Percentiles rank a stretch among this genome's conserved stretches.
Evolutionary conservation across 441 rosid species (phyloP).

Genomic region (Pelargonium fulgidum): DNA sequence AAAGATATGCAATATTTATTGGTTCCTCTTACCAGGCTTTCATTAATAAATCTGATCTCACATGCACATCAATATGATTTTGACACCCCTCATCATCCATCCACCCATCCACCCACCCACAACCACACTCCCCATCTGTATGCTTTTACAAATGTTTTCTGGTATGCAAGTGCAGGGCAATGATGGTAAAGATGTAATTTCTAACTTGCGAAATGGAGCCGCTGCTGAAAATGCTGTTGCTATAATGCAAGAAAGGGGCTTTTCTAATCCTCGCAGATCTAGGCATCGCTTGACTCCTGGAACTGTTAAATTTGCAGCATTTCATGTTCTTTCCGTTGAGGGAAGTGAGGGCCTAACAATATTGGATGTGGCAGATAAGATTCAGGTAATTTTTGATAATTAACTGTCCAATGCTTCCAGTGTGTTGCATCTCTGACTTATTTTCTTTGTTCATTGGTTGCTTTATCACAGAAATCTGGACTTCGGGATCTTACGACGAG

Average conservation of each 20-base stretch:
- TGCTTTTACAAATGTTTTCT: slow-evolving; percentile 11
- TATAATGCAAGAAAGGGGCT: slow-evolving; percentile 79
- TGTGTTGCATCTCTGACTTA: slow-evolving; percentile 5
- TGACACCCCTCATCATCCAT: not conserved
- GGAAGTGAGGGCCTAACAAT: slow-evolving; percentile 66
- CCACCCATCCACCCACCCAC: not conserved
- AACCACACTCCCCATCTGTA: not conserved
- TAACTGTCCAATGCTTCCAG: not conserved
- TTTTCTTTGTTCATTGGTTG: slow-evolving; percentile 7
- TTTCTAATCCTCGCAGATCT: slow-evolving; percentile 60
- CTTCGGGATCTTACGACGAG: slow-evolving; percentile 81
- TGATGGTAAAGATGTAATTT: slow-evolving; percentile 55
- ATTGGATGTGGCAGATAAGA: slow-evolving; percentile 75
- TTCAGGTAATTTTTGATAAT: slow-evolving; percentile 49
- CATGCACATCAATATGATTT: not conserved
- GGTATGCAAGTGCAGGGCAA: slow-evolving; percentile 40
- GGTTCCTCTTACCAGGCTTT: not conserved
- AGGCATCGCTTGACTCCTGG: slow-evolving; percentile 92
- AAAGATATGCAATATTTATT: not conserved
- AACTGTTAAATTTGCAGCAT: slow-evolving; percentile 88
- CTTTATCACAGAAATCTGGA: slow-evolving; percentile 56
- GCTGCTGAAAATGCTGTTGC: slow-evolving; percentile 85
- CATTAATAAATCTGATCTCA: not conserved
- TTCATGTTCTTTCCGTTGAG: slow-evolving; percentile 72
- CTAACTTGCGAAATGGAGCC: slow-evolving; percentile 61